Evolutionary conservation across 2,329 filamentous ascomycete genomes (phyloP).

Genomic region (Neonectria punicea): DNA sequence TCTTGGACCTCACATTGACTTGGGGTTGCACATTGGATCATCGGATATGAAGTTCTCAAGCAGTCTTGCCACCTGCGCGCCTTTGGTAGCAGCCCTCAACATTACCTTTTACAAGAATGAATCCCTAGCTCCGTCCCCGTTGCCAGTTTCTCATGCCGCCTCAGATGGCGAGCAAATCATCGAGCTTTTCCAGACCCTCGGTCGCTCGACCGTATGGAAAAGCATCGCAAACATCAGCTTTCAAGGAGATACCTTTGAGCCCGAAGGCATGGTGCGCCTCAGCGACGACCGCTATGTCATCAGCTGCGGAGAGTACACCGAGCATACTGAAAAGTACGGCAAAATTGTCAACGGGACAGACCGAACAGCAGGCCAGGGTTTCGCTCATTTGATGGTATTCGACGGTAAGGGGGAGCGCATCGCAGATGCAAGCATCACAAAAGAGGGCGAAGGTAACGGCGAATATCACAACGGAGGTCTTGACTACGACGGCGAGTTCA

Average conservation of each 20-base stretch:
- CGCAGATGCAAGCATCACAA: conserved; percentile 56
- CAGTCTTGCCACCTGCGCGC: conserved; percentile 32
- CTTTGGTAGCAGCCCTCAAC: conserved; percentile 41
- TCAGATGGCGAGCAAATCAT: conserved; percentile 51
- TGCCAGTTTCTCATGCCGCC: conserved; percentile 49
- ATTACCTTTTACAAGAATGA: conserved; percentile 47
- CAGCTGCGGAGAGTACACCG: conserved; percentile 56
- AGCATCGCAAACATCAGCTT: conserved; percentile 54
- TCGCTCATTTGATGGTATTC: conserved; percentile 58
- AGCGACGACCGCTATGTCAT: conserved; percentile 56
- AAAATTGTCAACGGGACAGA: conserved; percentile 63
- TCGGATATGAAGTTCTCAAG: conserved; percentile 33
- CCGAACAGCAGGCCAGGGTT: conserved; percentile 55
- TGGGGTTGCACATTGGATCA: conserved; percentile 16
- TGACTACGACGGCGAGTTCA: conserved; percentile 58
- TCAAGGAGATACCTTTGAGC: conserved; percentile 59
- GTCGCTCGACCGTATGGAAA: conserved; percentile 55
- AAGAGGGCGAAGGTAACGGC: conserved; percentile 41
- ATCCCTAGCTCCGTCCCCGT: conserved; percentile 47
- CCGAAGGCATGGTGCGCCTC: conserved; percentile 59
- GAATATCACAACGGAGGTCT: conserved; percentile 61
- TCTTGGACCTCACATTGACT: conserved; percentile 26
- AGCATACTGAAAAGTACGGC: conserved; percentile 51
- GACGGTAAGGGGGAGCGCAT: conserved; percentile 53
- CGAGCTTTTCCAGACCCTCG: conserved; percentile 47